A percentile compares a stretch with the other conserved stretches of the same genome.
These are phyloP conservation scores for Sungouiozyma intestinalis DNA, from an alignment of 805 yeast species.

Conservation along the genomic window DNA sequence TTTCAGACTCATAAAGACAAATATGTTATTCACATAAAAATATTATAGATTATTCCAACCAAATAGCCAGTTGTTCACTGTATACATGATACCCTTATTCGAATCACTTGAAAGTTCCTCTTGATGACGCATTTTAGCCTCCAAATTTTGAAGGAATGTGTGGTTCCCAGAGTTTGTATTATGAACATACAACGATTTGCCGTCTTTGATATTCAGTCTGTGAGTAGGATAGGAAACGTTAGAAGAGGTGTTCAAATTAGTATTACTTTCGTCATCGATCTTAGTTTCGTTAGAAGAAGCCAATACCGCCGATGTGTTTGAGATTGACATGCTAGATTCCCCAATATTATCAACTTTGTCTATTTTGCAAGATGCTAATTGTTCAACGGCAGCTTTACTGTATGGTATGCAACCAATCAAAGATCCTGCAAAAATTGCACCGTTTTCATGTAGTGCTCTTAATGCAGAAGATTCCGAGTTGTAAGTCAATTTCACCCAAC, in stretches of 20 bases:
- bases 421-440: slow-evolving; percentile 55
- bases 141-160: slow-evolving; percentile 21
- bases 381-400: slow-evolving; percentile 49
- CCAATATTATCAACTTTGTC: slow-evolving; percentile 25
- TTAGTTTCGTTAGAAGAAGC: background rate
- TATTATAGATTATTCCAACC: slow-evolving; percentile 43
- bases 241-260: background rate
- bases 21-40: background rate
- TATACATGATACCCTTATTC: slow-evolving; percentile 17
- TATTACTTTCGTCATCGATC: background rate
- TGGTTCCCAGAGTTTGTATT: slow-evolving; percentile 15
- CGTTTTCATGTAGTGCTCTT: slow-evolving; percentile 80
- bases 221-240: slow-evolving; percentile 12
- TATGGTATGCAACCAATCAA: slow-evolving; percentile 63
- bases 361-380: slow-evolving; percentile 34
- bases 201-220: slow-evolving; percentile 33
- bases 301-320: background rate
- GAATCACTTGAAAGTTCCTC: slow-evolving; percentile 9
- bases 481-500: slow-evolving; percentile 88
- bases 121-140: slow-evolving; percentile 22
- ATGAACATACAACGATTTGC: slow-evolving; percentile 32
- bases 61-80: slow-evolving; percentile 39
- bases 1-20: background rate
- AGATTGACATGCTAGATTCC: slow-evolving; percentile 3
- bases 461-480: slow-evolving; percentile 63